Evolutionary conservation across 805 yeast species (phyloP), one percentile per base, ranked within the genome.

Genomic region (Yamadazyma tumulicola): DNA sequence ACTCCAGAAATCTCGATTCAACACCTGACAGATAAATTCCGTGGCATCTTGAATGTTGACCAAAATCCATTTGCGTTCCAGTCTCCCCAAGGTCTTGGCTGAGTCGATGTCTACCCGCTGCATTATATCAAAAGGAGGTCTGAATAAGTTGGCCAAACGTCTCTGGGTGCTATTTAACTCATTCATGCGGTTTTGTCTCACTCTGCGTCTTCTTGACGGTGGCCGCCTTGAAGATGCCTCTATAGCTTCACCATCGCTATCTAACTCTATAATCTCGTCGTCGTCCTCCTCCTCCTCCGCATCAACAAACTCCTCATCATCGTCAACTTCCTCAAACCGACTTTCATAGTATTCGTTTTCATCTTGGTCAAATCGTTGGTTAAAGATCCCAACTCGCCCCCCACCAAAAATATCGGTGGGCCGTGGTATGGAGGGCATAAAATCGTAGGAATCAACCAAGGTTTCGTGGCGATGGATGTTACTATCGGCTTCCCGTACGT

Each of bases 1-100:
- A 12, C 93, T 77, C 97, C 97, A 93, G 42, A 93, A 78, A 58
- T 93, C 99, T 41, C 99, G 74, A 57, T 93, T 93, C 35, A 93
- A 62, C 20, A 84, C 80, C 54, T 91, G 97, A 52, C 97, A 89
- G 46, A 77, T 77, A 52, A 93, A 93, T 52, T 86, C 93, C 1
- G 84, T 67, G 17, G 78, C 65, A 50, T 91, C 95, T 57, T 93
- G 98, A 32, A 93, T 77, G 55, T 93, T 93, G 16, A 93, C 72
- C 48, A 93, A 61, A 6, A 93, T 72, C 96, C 97, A 89, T 58
- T 81, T 85, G 34, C 75, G 66, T 39, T 67, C 70, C 20, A 57
- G 59, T 38, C 81, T 72, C 2, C 95, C 97, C 41, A 70, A 67
- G 2, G 49, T 44, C 46, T 80, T 85, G 2, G 97, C 97, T 5